Evolutionary conservation across 495 filamentous ascomycete species (phyloP).

Genomic region (Neurospora sp.): DNA sequence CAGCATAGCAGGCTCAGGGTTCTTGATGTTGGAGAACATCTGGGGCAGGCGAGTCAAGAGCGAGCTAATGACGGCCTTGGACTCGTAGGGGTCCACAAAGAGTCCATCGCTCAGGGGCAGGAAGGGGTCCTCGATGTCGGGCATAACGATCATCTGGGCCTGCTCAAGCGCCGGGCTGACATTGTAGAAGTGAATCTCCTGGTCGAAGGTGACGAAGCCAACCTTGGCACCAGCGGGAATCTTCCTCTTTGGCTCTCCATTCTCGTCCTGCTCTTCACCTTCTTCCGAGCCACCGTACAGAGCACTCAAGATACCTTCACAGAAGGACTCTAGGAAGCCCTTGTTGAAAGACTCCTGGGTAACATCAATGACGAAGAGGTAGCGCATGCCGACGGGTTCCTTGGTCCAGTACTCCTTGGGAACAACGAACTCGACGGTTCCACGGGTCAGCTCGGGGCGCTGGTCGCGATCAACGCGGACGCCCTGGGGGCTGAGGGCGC

Average conservation of each 20-base stretch:
- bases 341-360: constrained; percentile 81
- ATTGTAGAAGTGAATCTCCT: constrained; percentile 96
- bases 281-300: constrained; percentile 60
- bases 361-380: constrained; percentile 88
- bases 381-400: constrained; percentile 78
- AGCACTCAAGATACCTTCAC: constrained; percentile 75
- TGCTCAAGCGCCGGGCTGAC: constrained; percentile 69
- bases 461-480: constrained; percentile 80
- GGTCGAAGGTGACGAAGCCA: constrained; percentile 92
- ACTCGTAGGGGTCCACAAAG: constrained; percentile 93
- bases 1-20: constrained; percentile 78
- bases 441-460: constrained; percentile 78
- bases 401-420: constrained; percentile 99
- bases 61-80: constrained; percentile 75
- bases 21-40: constrained; percentile 78
- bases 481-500: constrained; percentile 79
- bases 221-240: constrained; percentile 77
- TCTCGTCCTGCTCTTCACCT: constrained; percentile 40
- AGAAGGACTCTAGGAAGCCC: constrained; percentile 84
- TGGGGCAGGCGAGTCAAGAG: constrained; percentile 70
- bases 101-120: constrained; percentile 84
- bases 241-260: constrained; percentile 47
- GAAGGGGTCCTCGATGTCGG: constrained; percentile 95
- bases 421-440: constrained; percentile 91
- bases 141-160: constrained; percentile 98